A percentile compares a stretch with the other conserved stretches of the same genome.
These are phyloP conservation scores for Ophiorrhiza pumila DNA, from an alignment of 257 asterid genomes.

Conservation along the genomic window DNA sequence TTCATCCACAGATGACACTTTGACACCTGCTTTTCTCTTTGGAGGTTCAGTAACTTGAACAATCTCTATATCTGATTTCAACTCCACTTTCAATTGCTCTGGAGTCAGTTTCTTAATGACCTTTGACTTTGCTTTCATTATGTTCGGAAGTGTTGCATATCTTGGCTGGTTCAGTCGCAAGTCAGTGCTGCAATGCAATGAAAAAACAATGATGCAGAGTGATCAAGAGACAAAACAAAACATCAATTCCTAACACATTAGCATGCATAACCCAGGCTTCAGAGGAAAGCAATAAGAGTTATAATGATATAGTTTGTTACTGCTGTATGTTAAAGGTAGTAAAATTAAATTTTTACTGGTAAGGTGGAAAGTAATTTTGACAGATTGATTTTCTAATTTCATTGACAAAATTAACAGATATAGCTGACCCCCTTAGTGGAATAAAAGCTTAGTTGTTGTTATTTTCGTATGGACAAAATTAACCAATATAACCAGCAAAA, in stretches of 20 bases:
- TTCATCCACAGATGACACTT: constrained; percentile 85
- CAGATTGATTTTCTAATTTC: background rate
- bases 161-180: constrained; percentile 92
- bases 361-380: background rate
- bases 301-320: background rate
- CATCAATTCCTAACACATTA: background rate
- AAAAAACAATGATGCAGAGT: constrained; percentile 12
- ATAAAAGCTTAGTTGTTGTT: too few relatives aligned
- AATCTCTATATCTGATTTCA: constrained; percentile 65
- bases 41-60: constrained; percentile 89
- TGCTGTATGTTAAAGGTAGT: background rate
- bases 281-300: background rate
- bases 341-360: background rate
- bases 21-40: constrained; percentile 77
- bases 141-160: constrained; percentile 93
- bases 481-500: background rate
- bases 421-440: too few relatives aligned
- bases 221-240: background rate
- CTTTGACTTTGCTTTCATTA: constrained; percentile 95
- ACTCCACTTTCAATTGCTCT: constrained; percentile 65
- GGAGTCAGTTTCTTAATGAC: constrained; percentile 69
- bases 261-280: background rate
- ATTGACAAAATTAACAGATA: background rate
- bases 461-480: too few relatives aligned
- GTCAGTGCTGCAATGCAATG: constrained; percentile 63